A percentile compares a stretch with the other conserved stretches of the same genome.
Conservation (phyloP, 345 rosid species). For the Syzygium grande region DNA sequence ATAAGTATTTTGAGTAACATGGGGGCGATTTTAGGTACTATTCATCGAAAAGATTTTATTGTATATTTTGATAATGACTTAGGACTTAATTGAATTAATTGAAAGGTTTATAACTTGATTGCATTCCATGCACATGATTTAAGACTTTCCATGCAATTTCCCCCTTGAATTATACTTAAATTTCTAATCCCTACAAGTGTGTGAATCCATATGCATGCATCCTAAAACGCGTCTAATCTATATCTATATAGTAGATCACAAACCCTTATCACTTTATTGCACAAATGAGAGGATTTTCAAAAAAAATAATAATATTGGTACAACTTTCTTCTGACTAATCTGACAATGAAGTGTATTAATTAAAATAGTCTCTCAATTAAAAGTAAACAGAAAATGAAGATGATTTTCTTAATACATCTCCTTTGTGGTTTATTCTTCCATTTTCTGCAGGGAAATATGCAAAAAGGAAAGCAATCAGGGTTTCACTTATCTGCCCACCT, state of each 20-base stretch:
- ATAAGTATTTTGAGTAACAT: neutral
- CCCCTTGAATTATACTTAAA: neutral
- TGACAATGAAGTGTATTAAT: neutral
- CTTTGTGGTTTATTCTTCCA: neutral
- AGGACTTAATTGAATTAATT: neutral
- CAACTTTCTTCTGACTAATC: neutral
- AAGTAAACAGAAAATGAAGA: neutral
- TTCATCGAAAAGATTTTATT: neutral
- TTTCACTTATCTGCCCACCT: neutral
- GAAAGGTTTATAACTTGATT: fast-evolving
- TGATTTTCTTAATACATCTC: neutral
- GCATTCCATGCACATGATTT: neutral
- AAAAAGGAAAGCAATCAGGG: neutral
- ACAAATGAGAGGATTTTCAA: neutral
- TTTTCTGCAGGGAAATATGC: neutral
- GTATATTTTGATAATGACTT: no score
- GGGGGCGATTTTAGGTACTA: neutral
- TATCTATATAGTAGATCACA: no score
- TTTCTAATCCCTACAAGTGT: neutral
- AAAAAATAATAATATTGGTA: neutral
- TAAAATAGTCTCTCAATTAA: neutral
- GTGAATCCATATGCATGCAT: neutral
- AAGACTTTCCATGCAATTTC: neutral
- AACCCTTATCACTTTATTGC: neutral
- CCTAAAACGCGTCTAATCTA: no score